A percentile compares a stretch with the other conserved stretches of the same genome.
phyloP scores from a whole-genome alignment of 768 basidiomycete genomes.

The Cystobasidium tubakii region DNA sequence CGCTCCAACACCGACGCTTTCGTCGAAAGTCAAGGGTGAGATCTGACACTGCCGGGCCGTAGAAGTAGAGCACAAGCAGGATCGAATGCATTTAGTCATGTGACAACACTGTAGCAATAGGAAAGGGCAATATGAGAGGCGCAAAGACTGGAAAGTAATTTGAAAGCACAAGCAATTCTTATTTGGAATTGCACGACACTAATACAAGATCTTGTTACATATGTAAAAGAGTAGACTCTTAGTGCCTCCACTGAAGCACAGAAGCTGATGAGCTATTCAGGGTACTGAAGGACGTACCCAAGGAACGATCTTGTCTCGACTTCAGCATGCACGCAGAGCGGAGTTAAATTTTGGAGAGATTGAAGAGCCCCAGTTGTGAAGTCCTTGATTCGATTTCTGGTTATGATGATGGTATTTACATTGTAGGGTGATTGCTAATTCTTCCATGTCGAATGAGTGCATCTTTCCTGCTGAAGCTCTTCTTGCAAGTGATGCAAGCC shows the following conservation, averaged over 20 bases:
- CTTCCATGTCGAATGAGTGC: conserved; percentile 34
- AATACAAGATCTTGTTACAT: background rate
- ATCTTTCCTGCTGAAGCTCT: conserved; percentile 33
- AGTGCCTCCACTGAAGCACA: too few relatives aligned
- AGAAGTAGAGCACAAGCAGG: background rate
- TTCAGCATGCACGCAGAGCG: too few relatives aligned
- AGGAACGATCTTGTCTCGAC: too few relatives aligned
- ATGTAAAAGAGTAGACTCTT: background rate
- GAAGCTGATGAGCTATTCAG: too few relatives aligned
- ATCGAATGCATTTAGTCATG: too few relatives aligned
- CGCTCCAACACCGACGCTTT: background rate
- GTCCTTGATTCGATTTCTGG: too few relatives aligned
- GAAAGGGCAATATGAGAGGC: background rate
- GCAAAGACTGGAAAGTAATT: background rate
- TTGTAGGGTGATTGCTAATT: conserved; percentile 17
- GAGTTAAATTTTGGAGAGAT: too few relatives aligned
- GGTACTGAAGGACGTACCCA: too few relatives aligned
- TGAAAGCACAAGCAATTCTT: background rate
- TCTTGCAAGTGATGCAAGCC: conserved; percentile 27
- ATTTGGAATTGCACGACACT: background rate
- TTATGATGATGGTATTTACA: background rate
- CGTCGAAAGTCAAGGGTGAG: background rate
- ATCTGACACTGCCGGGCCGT: background rate
- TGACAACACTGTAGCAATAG: background rate
- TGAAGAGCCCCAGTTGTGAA: too few relatives aligned